Evolutionary conservation across 805 yeast genomes (phyloP).

Genomic region (Suhomyces vadensis): DNA sequence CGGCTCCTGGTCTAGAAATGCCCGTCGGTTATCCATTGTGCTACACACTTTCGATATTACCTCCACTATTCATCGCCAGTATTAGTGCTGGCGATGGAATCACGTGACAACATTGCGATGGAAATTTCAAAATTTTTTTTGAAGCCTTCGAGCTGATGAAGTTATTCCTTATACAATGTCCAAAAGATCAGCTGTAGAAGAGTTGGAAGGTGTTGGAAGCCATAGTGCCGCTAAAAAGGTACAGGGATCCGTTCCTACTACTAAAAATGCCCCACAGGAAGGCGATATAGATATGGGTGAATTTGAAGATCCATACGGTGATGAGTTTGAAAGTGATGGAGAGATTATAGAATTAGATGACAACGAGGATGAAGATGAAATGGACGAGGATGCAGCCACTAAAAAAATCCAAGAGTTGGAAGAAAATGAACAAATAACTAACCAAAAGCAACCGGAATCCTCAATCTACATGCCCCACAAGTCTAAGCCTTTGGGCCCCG

Average conservation of each 20-base stretch:
- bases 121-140: not conserved
- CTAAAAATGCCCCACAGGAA: conserved; percentile 28
- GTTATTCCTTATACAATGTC: conserved; percentile 36
- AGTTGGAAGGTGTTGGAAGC: conserved; percentile 20
- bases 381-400: conserved; percentile 33
- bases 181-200: conserved; percentile 50
- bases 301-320: conserved; percentile 86
- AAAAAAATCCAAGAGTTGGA: conserved; percentile 39
- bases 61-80: not conserved
- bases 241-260: conserved; percentile 43
- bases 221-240: conserved; percentile 36
- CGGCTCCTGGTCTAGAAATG: conserved; percentile 79
- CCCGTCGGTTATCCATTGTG: conserved; percentile 5
- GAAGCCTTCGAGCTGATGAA: not conserved
- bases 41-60: not conserved
- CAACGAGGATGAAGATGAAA: conserved; percentile 33
- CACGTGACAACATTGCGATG: not conserved
- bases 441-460: conserved; percentile 33
- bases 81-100: not conserved
- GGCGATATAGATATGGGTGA: conserved; percentile 70
- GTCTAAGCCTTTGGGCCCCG: conserved; percentile 89
- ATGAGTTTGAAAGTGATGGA: conserved; percentile 89
- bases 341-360: conserved; percentile 80
- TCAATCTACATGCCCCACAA: conserved; percentile 82
- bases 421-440: conserved; percentile 35